Base-by-base conservation (phyloP, 2,329 filamentous ascomycete species). In the Trichoderma breve region DNA sequence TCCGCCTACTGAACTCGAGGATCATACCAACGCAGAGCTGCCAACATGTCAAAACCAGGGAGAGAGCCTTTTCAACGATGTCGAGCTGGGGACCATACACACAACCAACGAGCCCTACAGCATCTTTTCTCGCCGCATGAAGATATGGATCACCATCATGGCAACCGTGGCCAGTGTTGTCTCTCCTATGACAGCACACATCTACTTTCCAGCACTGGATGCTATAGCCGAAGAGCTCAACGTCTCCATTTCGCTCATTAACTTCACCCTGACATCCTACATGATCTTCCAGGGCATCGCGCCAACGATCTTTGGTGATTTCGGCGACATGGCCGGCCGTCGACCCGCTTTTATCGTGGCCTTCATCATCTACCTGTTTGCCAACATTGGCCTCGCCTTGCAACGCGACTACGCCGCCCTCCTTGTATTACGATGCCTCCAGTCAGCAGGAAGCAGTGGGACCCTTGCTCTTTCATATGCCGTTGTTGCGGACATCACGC, bases 401-500 rank as follows among this genome's bases (percentile, higher is more conserved):
- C 88, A 90, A 75, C 82, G 86, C 34, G 83, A 86, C 76, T 90
- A 88, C 71, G 83, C 85, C 1, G 87, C 89, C 0, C 80, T 92
- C 24, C 77, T 92, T 36, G 82, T 91, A 2, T 80, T 92, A 9
- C 85, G 90, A 0, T 89, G 88, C 81, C 72, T 91, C 3, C 90
- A 92, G 76, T 89, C 88, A 36, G 84, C 84, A 0, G 90, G 91
- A 0, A 91, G 88, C 77, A 91, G 89, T 75, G 90, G 90, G 0
- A 92, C 91, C 0, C 84, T 94, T n/a, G 90, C 92, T 0, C 83
- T 96, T 1, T 89, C 88, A 0, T 91, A 87, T 73, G 93, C 90
- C 2, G 89, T 94, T 2, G 87, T 95, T 15, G 90, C 91, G 0
- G 93, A 96, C 76, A 86, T 94, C 6, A 86, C 90, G 0, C 89